A percentile compares a stretch with the other conserved stretches of the same genome.
These are phyloP conservation scores for Claviceps monticola DNA, from an alignment of 2,329 filamentous ascomycete species.

Conservation along the genomic window DNA sequence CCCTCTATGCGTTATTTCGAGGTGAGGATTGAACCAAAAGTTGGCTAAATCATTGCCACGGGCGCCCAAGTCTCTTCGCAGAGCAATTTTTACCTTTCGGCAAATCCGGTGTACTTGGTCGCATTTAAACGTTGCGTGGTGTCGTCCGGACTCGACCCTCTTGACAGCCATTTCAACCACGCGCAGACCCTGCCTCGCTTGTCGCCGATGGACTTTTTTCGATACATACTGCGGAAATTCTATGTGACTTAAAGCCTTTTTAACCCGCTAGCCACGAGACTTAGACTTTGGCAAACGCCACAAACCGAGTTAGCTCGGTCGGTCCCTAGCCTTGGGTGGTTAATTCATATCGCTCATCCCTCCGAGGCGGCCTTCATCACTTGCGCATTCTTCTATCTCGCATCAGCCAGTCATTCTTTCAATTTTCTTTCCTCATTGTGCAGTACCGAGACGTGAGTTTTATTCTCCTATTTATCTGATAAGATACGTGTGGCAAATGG, in stretches of 20 bases:
- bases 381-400: neutral
- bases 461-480: neutral
- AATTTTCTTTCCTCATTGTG: neutral
- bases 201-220: neutral
- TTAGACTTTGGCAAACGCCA: neutral
- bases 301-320: neutral
- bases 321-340: neutral
- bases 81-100: neutral
- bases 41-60: neutral
- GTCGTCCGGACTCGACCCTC: neutral
- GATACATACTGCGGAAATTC: neutral
- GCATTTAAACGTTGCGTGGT: neutral
- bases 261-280: neutral
- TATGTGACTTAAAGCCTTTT: neutral
- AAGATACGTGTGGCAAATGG: neutral
- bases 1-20: slow-evolving; percentile 12
- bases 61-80: neutral
- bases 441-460: no score
- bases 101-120: neutral
- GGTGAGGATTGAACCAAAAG: neutral
- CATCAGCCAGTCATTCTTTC: neutral
- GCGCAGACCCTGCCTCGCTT: neutral
- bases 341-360: neutral
- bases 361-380: neutral
- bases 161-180: neutral